These are phyloP conservation scores for Senecio squalidus DNA, from an alignment of 140 eudicot species.

Conservation along the genomic window DNA sequence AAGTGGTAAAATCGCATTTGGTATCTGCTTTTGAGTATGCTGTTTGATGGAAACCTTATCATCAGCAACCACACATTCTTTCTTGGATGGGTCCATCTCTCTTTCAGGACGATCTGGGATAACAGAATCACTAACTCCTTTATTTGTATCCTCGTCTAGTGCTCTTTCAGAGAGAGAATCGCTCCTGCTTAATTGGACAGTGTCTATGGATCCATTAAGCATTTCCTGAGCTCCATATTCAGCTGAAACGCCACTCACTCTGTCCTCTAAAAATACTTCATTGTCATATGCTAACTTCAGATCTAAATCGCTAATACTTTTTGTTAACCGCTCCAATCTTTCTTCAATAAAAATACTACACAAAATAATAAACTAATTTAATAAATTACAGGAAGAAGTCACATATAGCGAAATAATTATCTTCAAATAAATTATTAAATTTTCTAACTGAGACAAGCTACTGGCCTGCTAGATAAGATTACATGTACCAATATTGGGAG, in stretches of 20 bases:
- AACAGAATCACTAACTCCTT: conserved; percentile 19
- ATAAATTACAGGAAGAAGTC: neutral
- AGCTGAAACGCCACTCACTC: conserved; percentile 20
- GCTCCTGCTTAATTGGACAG: conserved; percentile 31
- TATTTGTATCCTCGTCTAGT: conserved; percentile 25
- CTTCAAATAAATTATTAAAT: conserved; percentile 1
- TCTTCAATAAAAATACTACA: conserved; percentile 88
- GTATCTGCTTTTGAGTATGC: conserved; percentile 41
- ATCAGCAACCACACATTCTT: conserved; percentile 30
- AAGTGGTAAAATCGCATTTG: conserved; percentile 62
- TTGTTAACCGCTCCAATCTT: conserved; percentile 76
- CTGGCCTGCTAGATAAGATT: too few relatives aligned
- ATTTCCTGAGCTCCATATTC: conserved; percentile 32
- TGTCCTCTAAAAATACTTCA: conserved; percentile 39
- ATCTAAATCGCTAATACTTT: conserved; percentile 49
- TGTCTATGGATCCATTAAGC: conserved; percentile 39
- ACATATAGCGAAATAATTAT: neutral
- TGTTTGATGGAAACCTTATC: conserved; percentile 35
- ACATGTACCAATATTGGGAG: too few relatives aligned
- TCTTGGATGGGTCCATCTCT: conserved; percentile 30
- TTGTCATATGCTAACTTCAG: conserved; percentile 36
- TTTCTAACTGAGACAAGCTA: too few relatives aligned
- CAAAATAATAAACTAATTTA: conserved; percentile 10
- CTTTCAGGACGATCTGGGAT: conserved; percentile 25
- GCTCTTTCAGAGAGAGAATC: conserved; percentile 27